Conservation (phyloP, 352 stramenopile species). For the Aphanomyces astaci region DNA sequence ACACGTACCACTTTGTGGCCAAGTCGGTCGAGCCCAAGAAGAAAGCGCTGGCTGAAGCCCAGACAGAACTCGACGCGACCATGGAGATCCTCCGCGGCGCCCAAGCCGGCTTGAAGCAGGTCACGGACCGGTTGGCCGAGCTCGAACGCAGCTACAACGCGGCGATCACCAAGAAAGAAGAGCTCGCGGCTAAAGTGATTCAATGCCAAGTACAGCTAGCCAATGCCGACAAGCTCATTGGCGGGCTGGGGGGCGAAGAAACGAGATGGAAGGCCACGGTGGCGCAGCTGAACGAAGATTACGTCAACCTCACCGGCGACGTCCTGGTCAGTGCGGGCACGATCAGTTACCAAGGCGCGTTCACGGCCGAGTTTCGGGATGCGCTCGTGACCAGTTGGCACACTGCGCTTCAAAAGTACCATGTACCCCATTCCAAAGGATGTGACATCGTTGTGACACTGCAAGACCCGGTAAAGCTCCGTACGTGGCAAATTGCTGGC, state of each 20-base stretch:
- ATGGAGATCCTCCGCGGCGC: constrained; percentile 40
- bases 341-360: constrained; percentile 82
- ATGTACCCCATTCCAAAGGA: constrained; percentile 66
- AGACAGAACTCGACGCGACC: constrained; percentile 51
- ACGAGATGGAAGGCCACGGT: constrained; percentile 77
- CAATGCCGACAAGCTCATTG: constrained; percentile 82
- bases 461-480: constrained; percentile 81
- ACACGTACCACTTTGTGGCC: constrained; percentile 81
- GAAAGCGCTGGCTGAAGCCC: constrained; percentile 42
- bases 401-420: constrained; percentile 44
- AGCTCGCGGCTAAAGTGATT: constrained; percentile 81
- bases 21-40: constrained; percentile 76
- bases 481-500: constrained; percentile 81
- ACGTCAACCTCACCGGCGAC: constrained; percentile 73
- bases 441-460: constrained; percentile 82
- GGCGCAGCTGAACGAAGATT: constrained; percentile 62
- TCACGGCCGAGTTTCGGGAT: constrained; percentile 81
- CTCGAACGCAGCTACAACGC: constrained; percentile 80
- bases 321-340: constrained; percentile 79
- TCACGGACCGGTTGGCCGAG: constrained; percentile 75
- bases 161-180: constrained; percentile 85
- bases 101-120: constrained; percentile 66
- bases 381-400: constrained; percentile 58
- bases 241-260: constrained; percentile 76
- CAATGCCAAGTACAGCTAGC: constrained; percentile 85